phyloP scores from a whole-genome alignment of 2,329 filamentous ascomycete species.

The Incumbomyces delicatus region DNA sequence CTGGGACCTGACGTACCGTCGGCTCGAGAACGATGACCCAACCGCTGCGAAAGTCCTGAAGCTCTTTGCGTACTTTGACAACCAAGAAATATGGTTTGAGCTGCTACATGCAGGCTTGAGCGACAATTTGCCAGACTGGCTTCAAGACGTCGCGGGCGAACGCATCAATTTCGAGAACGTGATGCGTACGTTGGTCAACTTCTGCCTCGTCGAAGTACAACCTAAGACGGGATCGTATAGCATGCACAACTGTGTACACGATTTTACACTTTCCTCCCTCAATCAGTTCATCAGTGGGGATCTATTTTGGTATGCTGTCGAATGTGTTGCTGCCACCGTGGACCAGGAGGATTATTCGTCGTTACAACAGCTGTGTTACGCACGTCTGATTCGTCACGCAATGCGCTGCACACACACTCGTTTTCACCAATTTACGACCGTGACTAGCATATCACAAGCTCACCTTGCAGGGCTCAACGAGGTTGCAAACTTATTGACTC shows the following conservation, averaged over 20 bases:
- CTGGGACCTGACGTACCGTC: constrained; percentile 14
- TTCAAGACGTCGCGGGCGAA: neutral
- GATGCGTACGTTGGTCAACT: constrained; percentile 9
- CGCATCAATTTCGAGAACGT: constrained; percentile 8
- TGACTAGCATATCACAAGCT: neutral
- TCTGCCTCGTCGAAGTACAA: constrained; percentile 12
- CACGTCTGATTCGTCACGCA: neutral
- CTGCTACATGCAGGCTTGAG: constrained; percentile 24
- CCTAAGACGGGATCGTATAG: constrained; percentile 6
- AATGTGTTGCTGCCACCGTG: constrained; percentile 7
- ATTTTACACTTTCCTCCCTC: constrained; percentile 11
- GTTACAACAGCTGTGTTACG: neutral
- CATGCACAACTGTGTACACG: constrained; percentile 16
- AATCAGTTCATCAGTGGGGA: constrained; percentile 6
- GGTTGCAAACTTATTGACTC: neutral
- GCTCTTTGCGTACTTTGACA: constrained; percentile 37
- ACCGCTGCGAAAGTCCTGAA: constrained; percentile 29
- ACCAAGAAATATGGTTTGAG: constrained; percentile 38
- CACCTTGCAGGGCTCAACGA: neutral
- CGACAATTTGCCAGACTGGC: constrained; percentile 18
- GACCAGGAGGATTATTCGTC: neutral
- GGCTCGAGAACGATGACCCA: constrained; percentile 8
- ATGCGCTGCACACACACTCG: neutral
- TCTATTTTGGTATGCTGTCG: constrained; percentile 11
- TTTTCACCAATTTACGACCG: neutral